These are phyloP conservation scores for Hirschioporus abietinus DNA, from an alignment of 768 basidiomycete genomes.

Conservation along the genomic window DNA sequence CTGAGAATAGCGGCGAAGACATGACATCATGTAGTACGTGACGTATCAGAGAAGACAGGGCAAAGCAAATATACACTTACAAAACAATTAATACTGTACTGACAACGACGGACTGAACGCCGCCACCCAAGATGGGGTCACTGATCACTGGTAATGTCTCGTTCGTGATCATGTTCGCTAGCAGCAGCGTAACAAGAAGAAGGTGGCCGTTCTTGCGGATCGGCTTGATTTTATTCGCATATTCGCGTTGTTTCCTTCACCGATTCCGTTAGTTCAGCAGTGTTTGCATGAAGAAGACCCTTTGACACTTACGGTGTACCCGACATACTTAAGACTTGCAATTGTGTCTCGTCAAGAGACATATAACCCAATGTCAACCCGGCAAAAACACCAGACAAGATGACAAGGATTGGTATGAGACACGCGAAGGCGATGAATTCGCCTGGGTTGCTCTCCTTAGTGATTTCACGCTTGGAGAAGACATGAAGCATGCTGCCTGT, in stretches of 20 bases:
- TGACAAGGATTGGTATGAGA: slow-evolving; percentile 81
- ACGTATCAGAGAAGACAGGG: too few species aligned
- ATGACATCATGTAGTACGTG: slow-evolving; percentile 26
- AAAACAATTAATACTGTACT: slow-evolving; percentile 85
- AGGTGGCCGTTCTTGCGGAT: slow-evolving; percentile 81
- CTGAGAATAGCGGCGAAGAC: slow-evolving; percentile 14
- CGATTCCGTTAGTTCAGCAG: neutral
- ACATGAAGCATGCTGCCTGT: neutral
- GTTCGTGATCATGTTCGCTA: slow-evolving; percentile 91
- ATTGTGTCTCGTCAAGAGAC: slow-evolving; percentile 88
- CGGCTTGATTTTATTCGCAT: slow-evolving; percentile 81
- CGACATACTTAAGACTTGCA: slow-evolving; percentile 79
- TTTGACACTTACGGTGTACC: slow-evolving; percentile 65
- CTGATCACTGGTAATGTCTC: slow-evolving; percentile 82
- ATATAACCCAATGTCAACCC: slow-evolving; percentile 90
- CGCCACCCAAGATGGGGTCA: slow-evolving; percentile 75
- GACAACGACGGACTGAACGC: slow-evolving; percentile 69
- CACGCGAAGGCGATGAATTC: slow-evolving; percentile 36
- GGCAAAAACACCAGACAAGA: slow-evolving; percentile 83
- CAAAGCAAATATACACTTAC: slow-evolving; percentile 39
- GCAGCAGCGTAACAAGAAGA: slow-evolving; percentile 72
- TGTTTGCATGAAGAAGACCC: slow-evolving; percentile 5
- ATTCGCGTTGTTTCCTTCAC: slow-evolving; percentile 63
- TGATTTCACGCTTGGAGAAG: neutral
- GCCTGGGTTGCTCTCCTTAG: slow-evolving; percentile 11